phyloP scores from a whole-genome alignment of 1,284 basidiomycete species.

The Pseudozyma thailandica region DNA sequence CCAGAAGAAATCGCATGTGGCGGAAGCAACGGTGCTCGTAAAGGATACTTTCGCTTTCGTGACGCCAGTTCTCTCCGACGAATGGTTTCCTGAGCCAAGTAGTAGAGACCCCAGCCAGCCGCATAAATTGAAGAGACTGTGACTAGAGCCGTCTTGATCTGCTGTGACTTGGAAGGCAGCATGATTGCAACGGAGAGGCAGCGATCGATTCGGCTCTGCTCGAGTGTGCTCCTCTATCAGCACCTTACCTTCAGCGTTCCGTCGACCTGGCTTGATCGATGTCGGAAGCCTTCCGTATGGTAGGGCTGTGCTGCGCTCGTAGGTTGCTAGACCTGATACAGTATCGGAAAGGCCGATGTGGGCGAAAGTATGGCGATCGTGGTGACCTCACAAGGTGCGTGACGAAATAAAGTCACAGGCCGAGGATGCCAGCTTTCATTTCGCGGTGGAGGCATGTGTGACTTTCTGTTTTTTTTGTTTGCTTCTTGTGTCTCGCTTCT shows the following conservation, averaged over 20 bases:
- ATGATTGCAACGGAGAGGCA: slow-evolving; percentile 7
- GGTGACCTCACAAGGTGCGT: background rate
- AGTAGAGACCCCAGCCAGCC: slow-evolving; percentile 56
- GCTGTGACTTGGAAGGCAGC: slow-evolving; percentile 38
- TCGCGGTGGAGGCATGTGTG: slow-evolving; percentile 15
- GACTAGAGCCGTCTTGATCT: slow-evolving; percentile 39
- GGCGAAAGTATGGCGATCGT: no score
- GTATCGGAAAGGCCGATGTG: no score
- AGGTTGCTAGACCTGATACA: no score
- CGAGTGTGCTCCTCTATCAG: no score
- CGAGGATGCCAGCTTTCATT: background rate
- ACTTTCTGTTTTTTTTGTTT: slow-evolving; percentile 1
- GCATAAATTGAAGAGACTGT: slow-evolving; percentile 31
- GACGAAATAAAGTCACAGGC: slow-evolving; percentile 1
- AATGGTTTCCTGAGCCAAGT: slow-evolving; percentile 52
- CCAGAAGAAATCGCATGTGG: slow-evolving; percentile 39
- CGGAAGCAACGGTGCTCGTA: slow-evolving; percentile 35
- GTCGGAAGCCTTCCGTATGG: no score
- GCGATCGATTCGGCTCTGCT: background rate
- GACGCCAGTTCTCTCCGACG: slow-evolving; percentile 31
- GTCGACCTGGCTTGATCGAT: background rate
- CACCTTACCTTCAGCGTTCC: background rate
- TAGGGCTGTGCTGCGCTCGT: no score
- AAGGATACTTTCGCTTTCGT: slow-evolving; percentile 39
- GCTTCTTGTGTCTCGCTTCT: background rate